Conservation (phyloP, 306 rosid species). For the Begonia masoniana region DNA sequence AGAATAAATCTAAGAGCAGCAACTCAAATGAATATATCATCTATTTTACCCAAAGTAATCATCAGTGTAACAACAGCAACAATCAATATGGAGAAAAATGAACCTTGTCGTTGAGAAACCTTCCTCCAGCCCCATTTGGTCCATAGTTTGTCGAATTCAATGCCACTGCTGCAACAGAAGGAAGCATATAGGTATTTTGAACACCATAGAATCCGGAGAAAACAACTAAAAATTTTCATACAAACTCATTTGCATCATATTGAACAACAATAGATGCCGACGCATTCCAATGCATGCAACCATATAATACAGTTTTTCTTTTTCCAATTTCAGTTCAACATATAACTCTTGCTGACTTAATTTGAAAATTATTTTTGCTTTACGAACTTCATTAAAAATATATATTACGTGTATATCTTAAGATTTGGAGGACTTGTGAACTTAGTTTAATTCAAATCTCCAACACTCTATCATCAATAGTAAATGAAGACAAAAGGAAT, state of each 20-base stretch:
- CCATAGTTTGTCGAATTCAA: constrained; percentile 51
- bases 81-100: constrained; percentile 12
- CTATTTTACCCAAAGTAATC: no score
- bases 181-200: constrained; percentile 51
- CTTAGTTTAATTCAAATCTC: no score
- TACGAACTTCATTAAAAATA: not conserved
- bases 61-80: no score
- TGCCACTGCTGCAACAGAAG: constrained; percentile 65
- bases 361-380: not conserved
- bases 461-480: no score
- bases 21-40: no score
- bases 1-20: no score
- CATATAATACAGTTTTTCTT: not conserved
- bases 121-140: constrained; percentile 64
- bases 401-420: not conserved
- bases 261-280: constrained; percentile 6
- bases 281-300: not conserved
- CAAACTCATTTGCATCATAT: constrained; percentile 23
- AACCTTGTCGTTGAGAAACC: constrained; percentile 80
- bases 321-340: not conserved
- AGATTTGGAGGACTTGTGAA: no score
- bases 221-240: constrained; percentile 38
- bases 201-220: constrained; percentile 57
- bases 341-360: no score
- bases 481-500: no score